Evolutionary conservation across 2,329 filamentous ascomycete genomes (phyloP), one percentile per base, ranked within the genome.

Genomic region (Tolypocladium paradoxum): DNA sequence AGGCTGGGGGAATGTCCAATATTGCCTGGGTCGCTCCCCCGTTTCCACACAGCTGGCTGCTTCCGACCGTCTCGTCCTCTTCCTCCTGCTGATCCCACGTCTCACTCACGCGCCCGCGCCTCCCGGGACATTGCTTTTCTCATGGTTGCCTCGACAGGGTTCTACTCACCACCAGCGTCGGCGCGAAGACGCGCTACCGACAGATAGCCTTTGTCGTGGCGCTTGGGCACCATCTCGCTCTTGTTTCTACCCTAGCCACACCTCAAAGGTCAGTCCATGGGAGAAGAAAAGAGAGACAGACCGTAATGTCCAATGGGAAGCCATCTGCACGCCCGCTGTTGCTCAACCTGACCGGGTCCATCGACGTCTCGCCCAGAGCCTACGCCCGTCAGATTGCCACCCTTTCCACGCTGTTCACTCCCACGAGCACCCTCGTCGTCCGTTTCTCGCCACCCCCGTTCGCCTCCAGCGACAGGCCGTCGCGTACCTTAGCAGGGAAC

Each of bases 91-190:
- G 50, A 49, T 48, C 50, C 40, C 43, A 48, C 46, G 50, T 50
- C 45, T 54, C 53, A 49, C 49, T 34, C 49, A 22, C 48, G 31
- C 43, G 36, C 35, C 52, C 16, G 45, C 45, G 34, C 31, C 36
- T 31, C 38, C 49, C 20, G 29, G 48, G 45, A 52, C 50, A 24
- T 54, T 54, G 50, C 53, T 54, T 54, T 54, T 54, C 53, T 40
- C 46, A 52, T 49, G 53, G 43, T 49, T 51, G 48, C 40, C 36
- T 24, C 18, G 50, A 52, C 53, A 49, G 37, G 53, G 50, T 52
- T 50, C 46, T 52, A 8, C 50, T 54, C 50, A 24, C 46, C 50
- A 33, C 37, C 47, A 46, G 33, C 40, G 36, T 46, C 47, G 47
- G 38, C 37, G 53, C 49, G 36, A 48, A 49, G 40, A 46, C 50